Percentiles rank a stretch among this genome's conserved stretches.
Evolutionary conservation across 495 filamentous ascomycete genomes (phyloP).

Genomic region (Penicillium dipodomyicola): DNA sequence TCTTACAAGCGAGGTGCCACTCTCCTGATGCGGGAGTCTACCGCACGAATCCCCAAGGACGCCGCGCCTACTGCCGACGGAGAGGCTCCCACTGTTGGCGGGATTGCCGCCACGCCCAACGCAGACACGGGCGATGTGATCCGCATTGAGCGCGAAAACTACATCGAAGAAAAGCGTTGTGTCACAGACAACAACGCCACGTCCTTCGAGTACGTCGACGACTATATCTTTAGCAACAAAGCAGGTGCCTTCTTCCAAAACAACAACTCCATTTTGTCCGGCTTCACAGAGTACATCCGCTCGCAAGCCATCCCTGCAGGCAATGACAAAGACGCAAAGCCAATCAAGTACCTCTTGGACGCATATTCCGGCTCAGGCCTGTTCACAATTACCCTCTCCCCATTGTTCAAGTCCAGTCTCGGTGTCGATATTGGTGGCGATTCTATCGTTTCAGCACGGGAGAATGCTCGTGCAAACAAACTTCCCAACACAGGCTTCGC

Average conservation of each 20-base stretch:
- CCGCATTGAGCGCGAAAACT: slow-evolving; percentile 38
- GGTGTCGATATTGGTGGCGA: slow-evolving; percentile 69
- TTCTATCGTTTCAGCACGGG: slow-evolving; percentile 70
- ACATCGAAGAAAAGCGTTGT: slow-evolving; percentile 77
- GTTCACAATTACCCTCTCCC: slow-evolving; percentile 90
- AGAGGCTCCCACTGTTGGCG: slow-evolving; percentile 15
- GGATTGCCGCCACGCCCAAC: slow-evolving; percentile 16
- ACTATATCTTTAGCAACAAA: slow-evolving; percentile 82
- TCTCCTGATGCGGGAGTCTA: slow-evolving; percentile 82
- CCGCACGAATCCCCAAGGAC: slow-evolving; percentile 61
- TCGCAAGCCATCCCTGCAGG: slow-evolving; percentile 61
- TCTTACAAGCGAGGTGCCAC: slow-evolving; percentile 82
- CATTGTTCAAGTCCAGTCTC: slow-evolving; percentile 67
- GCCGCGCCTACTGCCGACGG: slow-evolving; percentile 15
- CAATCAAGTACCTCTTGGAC: slow-evolving; percentile 85
- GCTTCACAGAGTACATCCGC: slow-evolving; percentile 88
- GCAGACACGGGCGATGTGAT: slow-evolving; percentile 40
- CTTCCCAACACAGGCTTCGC: slow-evolving; percentile 75
- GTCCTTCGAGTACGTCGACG: slow-evolving; percentile 80
- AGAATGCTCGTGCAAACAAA: slow-evolving; percentile 75
- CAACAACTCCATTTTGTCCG: slow-evolving; percentile 96
- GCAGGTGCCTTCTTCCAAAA: slow-evolving; percentile 98
- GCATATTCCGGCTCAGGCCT: slow-evolving; percentile 96
- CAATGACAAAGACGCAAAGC: slow-evolving; percentile 32
- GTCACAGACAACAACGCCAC: slow-evolving; percentile 79